Percentiles rank a stretch among this genome's conserved stretches.
Evolutionary conservation across 2,329 filamentous ascomycete genomes (phyloP).

Genomic region (Colletotrichum abscissum): DNA sequence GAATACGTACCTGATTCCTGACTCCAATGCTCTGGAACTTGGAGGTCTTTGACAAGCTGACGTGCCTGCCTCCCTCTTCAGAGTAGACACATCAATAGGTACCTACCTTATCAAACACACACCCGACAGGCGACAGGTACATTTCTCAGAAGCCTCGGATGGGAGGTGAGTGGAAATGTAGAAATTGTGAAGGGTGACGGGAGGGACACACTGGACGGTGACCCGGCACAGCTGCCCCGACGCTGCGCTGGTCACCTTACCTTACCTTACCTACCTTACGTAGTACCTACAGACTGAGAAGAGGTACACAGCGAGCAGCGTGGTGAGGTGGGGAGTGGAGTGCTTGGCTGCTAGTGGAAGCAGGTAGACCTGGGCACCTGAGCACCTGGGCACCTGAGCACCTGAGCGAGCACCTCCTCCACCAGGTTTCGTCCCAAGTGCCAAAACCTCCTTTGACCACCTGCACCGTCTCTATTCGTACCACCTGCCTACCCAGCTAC

Average conservation of each 20-base stretch:
- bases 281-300: no score
- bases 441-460: constrained; percentile 35
- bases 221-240: neutral
- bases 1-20: neutral
- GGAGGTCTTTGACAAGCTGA: neutral
- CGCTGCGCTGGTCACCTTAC: neutral
- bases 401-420: constrained; percentile 22
- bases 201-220: neutral
- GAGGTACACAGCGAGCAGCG: neutral
- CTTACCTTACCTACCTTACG: neutral
- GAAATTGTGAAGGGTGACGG: neutral
- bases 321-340: neutral
- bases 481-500: no score
- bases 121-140: no score
- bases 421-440: constrained; percentile 35
- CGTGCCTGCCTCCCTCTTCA: neutral
- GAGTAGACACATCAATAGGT: no score
- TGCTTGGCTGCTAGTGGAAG: neutral
- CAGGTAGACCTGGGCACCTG: neutral
- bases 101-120: no score
- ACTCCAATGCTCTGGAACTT: neutral
- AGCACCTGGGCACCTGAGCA: constrained; percentile 14
- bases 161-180: neutral
- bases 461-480: constrained; percentile 3
- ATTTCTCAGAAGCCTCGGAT: no score